Evolutionary conservation across 2,329 filamentous ascomycete genomes (phyloP).

Genomic region (Fusarium neocosmosporiellum): DNA sequence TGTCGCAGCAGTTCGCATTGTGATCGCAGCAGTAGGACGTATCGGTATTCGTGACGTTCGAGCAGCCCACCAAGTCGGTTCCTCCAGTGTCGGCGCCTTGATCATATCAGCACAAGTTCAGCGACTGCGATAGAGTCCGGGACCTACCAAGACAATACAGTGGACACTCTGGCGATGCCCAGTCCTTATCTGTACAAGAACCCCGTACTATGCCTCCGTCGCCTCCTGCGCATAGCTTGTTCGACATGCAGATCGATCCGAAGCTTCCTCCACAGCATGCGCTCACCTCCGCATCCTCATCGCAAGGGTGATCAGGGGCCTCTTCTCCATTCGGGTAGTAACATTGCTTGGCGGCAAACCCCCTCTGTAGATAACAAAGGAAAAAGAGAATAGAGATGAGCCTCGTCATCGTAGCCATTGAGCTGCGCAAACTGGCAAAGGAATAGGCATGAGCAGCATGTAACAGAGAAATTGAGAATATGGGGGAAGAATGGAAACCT

Average conservation of each 20-base stretch:
- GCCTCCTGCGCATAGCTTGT: conserved; percentile 32
- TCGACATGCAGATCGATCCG: conserved; percentile 35
- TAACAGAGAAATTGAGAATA: not conserved
- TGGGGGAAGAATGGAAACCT: not conserved
- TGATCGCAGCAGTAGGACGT: conserved; percentile 44
- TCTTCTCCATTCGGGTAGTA: conserved; percentile 36
- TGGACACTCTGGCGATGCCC: conserved; percentile 32
- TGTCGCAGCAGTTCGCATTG: conserved; percentile 36
- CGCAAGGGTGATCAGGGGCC: conserved; percentile 29
- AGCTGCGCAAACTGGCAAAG: not conserved
- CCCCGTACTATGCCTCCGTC: conserved; percentile 38
- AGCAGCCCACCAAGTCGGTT: conserved; percentile 42
- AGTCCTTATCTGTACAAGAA: conserved; percentile 40
- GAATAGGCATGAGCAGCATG: not conserved
- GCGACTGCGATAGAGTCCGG: not conserved
- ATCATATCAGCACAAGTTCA: not conserved
- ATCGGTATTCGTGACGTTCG: conserved; percentile 38
- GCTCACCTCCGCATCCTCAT: conserved; percentile 31
- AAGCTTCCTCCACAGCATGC: conserved; percentile 35
- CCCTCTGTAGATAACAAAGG: conserved; percentile 3
- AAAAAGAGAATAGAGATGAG: conserved; percentile 1
- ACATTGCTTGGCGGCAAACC: conserved; percentile 21
- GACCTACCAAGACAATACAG: conserved; percentile 25
- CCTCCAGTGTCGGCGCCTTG: conserved; percentile 36
- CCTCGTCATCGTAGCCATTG: conserved; percentile 11